Evolutionary conservation across 2,329 filamentous ascomycete genomes (phyloP), one percentile per base, ranked within the genome.

Genomic region (Aspergillus terreus): DNA sequence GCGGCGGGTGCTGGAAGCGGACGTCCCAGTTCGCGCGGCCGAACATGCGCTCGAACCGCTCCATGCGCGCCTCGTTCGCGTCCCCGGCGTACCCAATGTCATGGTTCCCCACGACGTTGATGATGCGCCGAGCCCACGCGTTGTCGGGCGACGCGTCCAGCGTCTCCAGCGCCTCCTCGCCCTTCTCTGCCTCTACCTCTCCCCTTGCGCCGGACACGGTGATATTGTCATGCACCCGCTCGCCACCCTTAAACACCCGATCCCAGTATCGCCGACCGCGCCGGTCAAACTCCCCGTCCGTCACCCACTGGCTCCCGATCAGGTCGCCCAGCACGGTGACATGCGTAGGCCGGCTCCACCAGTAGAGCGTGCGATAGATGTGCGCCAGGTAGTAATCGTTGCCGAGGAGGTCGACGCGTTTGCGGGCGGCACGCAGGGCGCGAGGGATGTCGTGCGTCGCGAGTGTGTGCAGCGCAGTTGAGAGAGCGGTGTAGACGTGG

Each of bases 11-110:
- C 68, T 69, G 65, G 83, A 97, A 84, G 32, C 86, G 82, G 10
- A 95, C 80, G 65, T 95, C 91, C 80, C 95, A 99, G 69, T 97
- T 95, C 15, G 88, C 84, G 58, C 85, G 88, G 51, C 94, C 94
- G 74, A 95, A 99, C 1, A 82, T 81, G 19, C 80, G 78, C 72
- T 96, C 91, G 66, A 97, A 99, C 1, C 94, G 82, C 25, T 82
- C 77, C 49, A 96, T 78, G 3, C 91, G 83, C 55, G 83, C 78
- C n/a, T 79, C 74, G 38, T 87, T 90, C 55, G 97, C 80, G 69
- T 99, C 94, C 3, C 94, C 94, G 0, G 92, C 90, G 68, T 99
- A 99, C 32, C 94, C 94, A 64, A 99, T 86, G 69, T 99, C 94
- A 67, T 99, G 94, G 65, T 99, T 99, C 1, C 94, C 94, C 0